A percentile compares a stretch with the other conserved stretches of the same genome.
These are phyloP conservation scores for Rhododendron williamsianum DNA, from an alignment of 148 eudicot species.

Conservation along the genomic window DNA sequence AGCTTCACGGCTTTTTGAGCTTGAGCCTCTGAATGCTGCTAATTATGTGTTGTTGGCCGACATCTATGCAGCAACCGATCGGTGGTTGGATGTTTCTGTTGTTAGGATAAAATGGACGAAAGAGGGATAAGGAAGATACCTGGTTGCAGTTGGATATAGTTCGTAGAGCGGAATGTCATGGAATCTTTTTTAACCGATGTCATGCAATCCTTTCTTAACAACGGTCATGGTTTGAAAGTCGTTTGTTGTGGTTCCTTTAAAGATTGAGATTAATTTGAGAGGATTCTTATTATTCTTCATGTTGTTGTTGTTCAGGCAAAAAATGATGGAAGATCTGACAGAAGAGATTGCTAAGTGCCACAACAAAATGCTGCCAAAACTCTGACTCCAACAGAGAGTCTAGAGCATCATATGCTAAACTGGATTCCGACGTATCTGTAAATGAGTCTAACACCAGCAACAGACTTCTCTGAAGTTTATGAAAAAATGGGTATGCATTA, in stretches of 20 bases:
- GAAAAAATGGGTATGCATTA: constrained; percentile 48
- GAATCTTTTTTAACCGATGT: background rate
- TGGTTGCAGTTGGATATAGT: constrained; percentile 49
- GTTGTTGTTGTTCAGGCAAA: constrained; percentile 30
- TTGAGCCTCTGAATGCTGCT: constrained; percentile 54
- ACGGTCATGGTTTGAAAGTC: background rate
- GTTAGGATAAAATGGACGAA: constrained; percentile 45
- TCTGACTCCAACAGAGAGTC: constrained; percentile 35
- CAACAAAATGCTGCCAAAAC: constrained; percentile 38
- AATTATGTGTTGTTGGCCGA: constrained; percentile 57
- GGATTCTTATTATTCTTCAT: background rate
- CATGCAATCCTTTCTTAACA: background rate
- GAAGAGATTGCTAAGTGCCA: constrained; percentile 36
- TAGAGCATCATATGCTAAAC: constrained; percentile 30
- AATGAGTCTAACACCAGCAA: constrained; percentile 35
- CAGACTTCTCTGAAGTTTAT: constrained; percentile 47
- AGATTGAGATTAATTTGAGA: background rate
- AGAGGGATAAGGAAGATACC: constrained; percentile 42
- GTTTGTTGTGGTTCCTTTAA: background rate
- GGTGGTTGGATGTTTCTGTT: constrained; percentile 54
- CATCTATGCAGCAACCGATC: constrained; percentile 57
- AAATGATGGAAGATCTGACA: constrained; percentile 42
- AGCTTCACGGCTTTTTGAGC: constrained; percentile 38
- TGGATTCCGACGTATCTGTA: constrained; percentile 18
- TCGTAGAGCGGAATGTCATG: background rate